Base-by-base conservation (phyloP, 805 yeast genomes). In the Sporopachydermia quercuum region DNA sequence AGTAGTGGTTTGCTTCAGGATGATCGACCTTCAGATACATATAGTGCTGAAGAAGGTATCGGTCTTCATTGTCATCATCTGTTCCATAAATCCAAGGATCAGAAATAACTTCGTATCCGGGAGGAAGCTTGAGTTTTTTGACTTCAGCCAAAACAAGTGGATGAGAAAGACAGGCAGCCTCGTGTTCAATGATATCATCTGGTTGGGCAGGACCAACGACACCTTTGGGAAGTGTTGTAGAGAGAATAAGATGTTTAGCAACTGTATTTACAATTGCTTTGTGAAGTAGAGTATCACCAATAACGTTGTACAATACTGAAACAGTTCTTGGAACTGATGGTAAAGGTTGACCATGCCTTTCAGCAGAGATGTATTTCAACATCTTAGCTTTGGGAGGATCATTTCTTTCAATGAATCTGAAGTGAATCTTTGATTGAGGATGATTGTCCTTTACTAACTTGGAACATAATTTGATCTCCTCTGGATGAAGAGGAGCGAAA, bases 71-170 rank as follows among this genome's bases (percentile, higher is more conserved):
- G 37, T 71, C 61, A 49, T 74, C 76, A 54, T 76, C 83, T 18
- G 84, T 78, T 52, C 86, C 87, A 54, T 79, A 78, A 62, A 79
- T 79, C 89, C 89, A 80, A 39, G 87, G 84, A 55, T 80, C 89
- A 53, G 69, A 69, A 48, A 75, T 68, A 38, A 78, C 76, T 27
- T 55, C 49, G 46, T 54, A 61, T 55, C 70, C 54, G n/a, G 61
- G 52, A 44, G 86, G 87, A 43, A 80, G 63, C 47, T 74, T 66
- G 58, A 79, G 65, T 55, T 78, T 78, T 43, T 65, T 80, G 48
- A 78, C 65, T 56, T 80, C 86, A 17, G 76, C 81, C 44, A 55
- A 46, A 44, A 78, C 75, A 2, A 51, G 43, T 15, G 86, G 86
- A 52, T 78, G 79, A 17, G 56, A 49, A 49, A 60, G 51, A 43